Evolutionary conservation across 306 rosid genomes (phyloP), one percentile per base, ranked within the genome.

Genomic region (Citrullus colocynthis): DNA sequence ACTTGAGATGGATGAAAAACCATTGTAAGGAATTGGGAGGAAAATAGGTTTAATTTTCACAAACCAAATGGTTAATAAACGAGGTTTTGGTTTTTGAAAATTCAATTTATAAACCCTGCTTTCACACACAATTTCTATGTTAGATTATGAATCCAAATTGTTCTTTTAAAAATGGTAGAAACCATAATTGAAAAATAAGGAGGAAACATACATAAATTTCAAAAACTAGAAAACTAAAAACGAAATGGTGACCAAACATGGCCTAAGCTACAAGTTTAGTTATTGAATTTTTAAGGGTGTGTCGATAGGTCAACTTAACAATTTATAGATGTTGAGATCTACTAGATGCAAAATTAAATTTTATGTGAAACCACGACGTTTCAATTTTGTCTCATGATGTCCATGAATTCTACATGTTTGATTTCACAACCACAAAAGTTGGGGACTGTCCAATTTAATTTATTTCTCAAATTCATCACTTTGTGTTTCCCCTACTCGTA

Each of bases 401-500:
- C 9, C 9, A 2, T 28, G 66, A 55, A n/a, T 55, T 60, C 17
- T 32, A 32, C 8, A 13, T 3, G 6, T 60, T 60, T 24, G 18
- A 13, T 2, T 6, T 60, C 11, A 55, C 60, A 18, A 18, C 4
- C 24, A 55, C 10, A 18, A 55, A 55, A 55, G 10, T 6, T 55
- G 1, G 10, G 2, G 18, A 18, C 28, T 17, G 11, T 60, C 37
- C 30, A 28, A 60, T 24, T 11, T 60, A 28, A 28, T 24, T 4
- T 24, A 6, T 2, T n/a, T 61, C 6, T 61, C 67, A 30, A 14
- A 37, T 52, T n/a, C 18, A 7, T 58, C 51, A 63, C 49, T 11
- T 69, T 52, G 56, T 77, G 45, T 78, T 78, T 79, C 67, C 9
- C 12, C 37, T 18, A 65, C 62, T 44, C 49, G 58, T 63, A 94